phyloP scores from a whole-genome alignment of 2,329 filamentous ascomycete species.

The Xylariaceae sp. region DNA sequence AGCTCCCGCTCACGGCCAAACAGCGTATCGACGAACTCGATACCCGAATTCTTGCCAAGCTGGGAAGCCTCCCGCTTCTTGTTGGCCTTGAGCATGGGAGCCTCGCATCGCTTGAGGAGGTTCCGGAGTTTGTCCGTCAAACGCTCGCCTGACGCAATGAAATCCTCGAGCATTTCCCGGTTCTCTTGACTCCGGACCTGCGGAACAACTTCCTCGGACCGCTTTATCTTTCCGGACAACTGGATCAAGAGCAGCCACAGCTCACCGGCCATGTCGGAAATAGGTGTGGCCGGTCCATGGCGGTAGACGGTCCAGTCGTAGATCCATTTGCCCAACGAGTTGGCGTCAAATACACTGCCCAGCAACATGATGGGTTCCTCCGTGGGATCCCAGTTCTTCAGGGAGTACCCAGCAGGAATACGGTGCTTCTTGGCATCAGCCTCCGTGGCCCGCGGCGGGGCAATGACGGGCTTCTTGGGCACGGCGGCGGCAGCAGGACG shows the following conservation, averaged over 20 bases:
- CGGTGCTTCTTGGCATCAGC: constrained; percentile 58
- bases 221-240: constrained; percentile 88
- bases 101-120: constrained; percentile 85
- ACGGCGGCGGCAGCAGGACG: constrained; percentile 42
- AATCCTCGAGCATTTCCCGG: constrained; percentile 79
- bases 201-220: constrained; percentile 71
- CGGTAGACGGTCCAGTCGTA: constrained; percentile 98
- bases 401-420: constrained; percentile 85
- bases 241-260: constrained; percentile 94
- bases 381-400: constrained; percentile 96
- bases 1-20: constrained; percentile 89
- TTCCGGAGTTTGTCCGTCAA: constrained; percentile 79
- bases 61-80: constrained; percentile 64
- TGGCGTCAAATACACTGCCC: constrained; percentile 93
- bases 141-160: constrained; percentile 81
- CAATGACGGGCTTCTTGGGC: constrained; percentile 35
- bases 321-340: constrained; percentile 97
- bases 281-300: constrained; percentile 73
- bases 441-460: constrained; percentile 47
- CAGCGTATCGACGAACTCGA: constrained; percentile 93
- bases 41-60: constrained; percentile 87
- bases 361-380: constrained; percentile 92
- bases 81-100: constrained; percentile 87
- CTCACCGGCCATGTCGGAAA: constrained; percentile 87
- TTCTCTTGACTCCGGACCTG: constrained; percentile 69